Percentiles rank a stretch among this genome's conserved stretches.
Evolutionary conservation across 345 rosid species (phyloP).

Genomic region (Kandelia obovata): DNA sequence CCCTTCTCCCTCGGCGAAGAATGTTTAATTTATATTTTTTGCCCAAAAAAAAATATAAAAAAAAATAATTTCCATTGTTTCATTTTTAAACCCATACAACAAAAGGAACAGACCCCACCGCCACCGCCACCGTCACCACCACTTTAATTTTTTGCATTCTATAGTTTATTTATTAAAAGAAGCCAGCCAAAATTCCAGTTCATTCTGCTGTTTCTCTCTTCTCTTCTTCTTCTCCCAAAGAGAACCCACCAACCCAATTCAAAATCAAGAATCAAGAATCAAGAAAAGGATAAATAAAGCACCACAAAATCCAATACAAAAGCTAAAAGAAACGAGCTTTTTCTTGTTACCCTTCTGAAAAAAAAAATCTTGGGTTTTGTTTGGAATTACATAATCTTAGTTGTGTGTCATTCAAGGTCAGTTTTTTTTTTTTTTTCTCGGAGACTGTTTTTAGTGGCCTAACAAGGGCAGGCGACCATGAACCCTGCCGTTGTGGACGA

Average conservation of each 20-base stretch:
- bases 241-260: conserved; percentile 3
- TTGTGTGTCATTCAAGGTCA: conserved; percentile 13
- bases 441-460: conserved; percentile 34
- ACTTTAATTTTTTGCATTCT: no score
- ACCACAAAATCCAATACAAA: background rate
- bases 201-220: background rate
- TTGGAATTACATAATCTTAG: no score
- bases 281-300: background rate
- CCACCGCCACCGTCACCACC: no score
- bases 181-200: background rate
- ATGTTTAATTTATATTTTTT: no score
- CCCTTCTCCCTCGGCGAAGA: no score
- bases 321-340: conserved; percentile 20
- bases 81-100: no score
- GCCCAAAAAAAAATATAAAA: no score
- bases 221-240: no score
- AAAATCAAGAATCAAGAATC: background rate
- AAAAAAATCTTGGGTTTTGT: no score
- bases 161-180: background rate
- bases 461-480: conserved; percentile 54
- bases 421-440: background rate
- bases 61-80: no score
- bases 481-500: conserved; percentile 66
- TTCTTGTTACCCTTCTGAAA: background rate
- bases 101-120: no score